Conservation (phyloP, 495 filamentous ascomycete species). For the Aspergillus hancockii region DNA sequence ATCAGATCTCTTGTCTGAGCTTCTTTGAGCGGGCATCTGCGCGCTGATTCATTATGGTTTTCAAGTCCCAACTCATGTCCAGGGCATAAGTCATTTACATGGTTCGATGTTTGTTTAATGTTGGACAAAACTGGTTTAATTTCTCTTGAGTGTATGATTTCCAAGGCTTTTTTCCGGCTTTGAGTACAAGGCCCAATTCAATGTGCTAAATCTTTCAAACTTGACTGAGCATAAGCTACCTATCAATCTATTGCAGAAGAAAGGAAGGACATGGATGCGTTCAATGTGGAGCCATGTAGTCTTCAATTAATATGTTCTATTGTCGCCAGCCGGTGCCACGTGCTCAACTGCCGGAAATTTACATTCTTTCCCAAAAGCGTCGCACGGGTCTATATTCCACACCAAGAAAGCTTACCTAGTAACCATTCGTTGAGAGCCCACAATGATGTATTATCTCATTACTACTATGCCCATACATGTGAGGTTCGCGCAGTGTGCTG, state of each 20-base stretch:
- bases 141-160: not conserved
- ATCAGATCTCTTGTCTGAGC: slow-evolving; percentile 21
- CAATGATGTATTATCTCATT: too few species aligned
- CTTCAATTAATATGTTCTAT: not conserved
- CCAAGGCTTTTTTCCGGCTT: not conserved
- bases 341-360: not conserved
- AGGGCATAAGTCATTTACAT: not conserved
- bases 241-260: too few species aligned
- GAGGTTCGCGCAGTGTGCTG: too few species aligned
- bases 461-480: too few species aligned
- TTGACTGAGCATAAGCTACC: too few species aligned
- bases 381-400: not conserved
- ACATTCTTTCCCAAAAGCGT: not conserved
- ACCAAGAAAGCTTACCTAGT: not conserved
- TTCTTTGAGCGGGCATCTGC: slow-evolving; percentile 18
- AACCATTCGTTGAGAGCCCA: too few species aligned
- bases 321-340: not conserved
- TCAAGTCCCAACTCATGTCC: slow-evolving; percentile 4
- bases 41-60: slow-evolving; percentile 13
- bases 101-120: not conserved
- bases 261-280: too few species aligned
- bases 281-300: not conserved
- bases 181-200: too few species aligned
- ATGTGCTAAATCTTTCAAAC: too few species aligned
- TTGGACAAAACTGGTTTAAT: not conserved